phyloP scores from a whole-genome alignment of 345 rosid species.

The Rubroshorea leprosula region DNA sequence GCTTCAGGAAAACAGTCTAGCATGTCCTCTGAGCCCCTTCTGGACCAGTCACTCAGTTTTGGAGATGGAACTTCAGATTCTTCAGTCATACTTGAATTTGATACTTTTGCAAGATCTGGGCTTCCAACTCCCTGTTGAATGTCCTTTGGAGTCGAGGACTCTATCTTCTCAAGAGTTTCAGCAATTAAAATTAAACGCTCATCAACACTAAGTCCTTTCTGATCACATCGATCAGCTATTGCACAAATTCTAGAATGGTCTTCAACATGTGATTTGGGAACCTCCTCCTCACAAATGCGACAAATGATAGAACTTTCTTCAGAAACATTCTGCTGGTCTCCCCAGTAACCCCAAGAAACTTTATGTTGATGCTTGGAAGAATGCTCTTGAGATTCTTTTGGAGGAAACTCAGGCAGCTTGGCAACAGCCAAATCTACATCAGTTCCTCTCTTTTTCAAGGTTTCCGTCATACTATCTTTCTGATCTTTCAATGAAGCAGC shows the following conservation, averaged over 20 bases:
- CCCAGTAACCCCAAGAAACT: conserved; percentile 96
- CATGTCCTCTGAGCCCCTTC: conserved; percentile 99
- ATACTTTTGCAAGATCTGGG: conserved; percentile 83
- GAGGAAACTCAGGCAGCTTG: conserved; percentile 40
- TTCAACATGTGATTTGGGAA: conserved; percentile 80
- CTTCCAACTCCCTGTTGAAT: conserved; percentile 58
- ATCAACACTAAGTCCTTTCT: conserved; percentile 71
- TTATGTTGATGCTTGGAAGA: conserved; percentile 76
- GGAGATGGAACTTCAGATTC: conserved; percentile 90
- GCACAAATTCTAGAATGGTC: conserved; percentile 97
- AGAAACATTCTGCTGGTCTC: conserved; percentile 55
- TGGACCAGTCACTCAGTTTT: conserved; percentile 92
- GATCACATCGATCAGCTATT: conserved; percentile 91
- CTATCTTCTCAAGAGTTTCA: conserved; percentile 88
- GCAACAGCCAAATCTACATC: conserved; percentile 34
- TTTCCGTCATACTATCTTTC: conserved; percentile 46
- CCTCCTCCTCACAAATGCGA: conserved; percentile 98
- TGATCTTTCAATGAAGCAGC: conserved; percentile 42
- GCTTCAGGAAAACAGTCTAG: conserved; percentile 92
- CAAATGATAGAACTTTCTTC: conserved; percentile 92
- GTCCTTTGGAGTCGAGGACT: conserved; percentile 73
- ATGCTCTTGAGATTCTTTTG: conserved; percentile 59
- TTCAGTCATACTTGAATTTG: conserved; percentile 83
- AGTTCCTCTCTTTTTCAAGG: conserved; percentile 38
- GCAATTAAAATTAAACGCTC: conserved; percentile 81